These are phyloP conservation scores for Apocynum venetum DNA, from an alignment of 257 asterid genomes.

Conservation along the genomic window DNA sequence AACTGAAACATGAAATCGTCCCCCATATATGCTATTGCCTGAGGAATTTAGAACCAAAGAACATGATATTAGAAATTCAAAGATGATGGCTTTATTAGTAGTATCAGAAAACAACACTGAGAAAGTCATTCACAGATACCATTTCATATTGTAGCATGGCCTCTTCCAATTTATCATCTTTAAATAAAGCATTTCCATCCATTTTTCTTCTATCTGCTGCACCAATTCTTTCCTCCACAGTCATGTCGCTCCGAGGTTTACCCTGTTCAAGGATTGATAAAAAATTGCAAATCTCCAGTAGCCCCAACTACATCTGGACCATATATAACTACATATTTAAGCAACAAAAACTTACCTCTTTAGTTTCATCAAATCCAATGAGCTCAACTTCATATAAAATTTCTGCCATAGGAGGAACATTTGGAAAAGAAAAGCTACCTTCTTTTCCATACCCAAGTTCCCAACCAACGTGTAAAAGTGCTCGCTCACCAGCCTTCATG, in stretches of 20 bases:
- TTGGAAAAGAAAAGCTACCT: constrained; percentile 97
- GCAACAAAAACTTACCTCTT: constrained; percentile 59
- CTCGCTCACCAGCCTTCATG: constrained; percentile 92
- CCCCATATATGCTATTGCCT: constrained; percentile 98
- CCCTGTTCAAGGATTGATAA: constrained; percentile 53
- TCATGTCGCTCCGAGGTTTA: constrained; percentile 93
- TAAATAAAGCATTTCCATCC: constrained; percentile 87
- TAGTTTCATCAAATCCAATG: constrained; percentile 94
- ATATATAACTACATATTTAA: constrained; percentile 7
- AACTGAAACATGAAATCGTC: constrained; percentile 98
- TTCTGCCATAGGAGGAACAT: constrained; percentile 89
- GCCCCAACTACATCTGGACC: neutral
- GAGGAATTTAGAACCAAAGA: constrained; percentile 3
- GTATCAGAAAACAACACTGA: constrained; percentile 7
- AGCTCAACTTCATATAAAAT: constrained; percentile 84
- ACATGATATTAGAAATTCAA: constrained; percentile 8
- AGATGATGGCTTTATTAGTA: neutral
- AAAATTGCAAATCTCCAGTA: constrained; percentile 1
- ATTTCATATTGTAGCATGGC: constrained; percentile 98
- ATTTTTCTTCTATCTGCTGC: constrained; percentile 94
- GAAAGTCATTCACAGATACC: constrained; percentile 38
- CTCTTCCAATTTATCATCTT: constrained; percentile 83
- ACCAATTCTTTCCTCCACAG: constrained; percentile 98
- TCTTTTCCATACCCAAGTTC: constrained; percentile 93
- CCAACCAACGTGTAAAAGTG: constrained; percentile 73